Evolutionary conservation across 345 rosid species (phyloP), one percentile per base, ranked within the genome.

Genomic region (Euclidium syriacum): DNA sequence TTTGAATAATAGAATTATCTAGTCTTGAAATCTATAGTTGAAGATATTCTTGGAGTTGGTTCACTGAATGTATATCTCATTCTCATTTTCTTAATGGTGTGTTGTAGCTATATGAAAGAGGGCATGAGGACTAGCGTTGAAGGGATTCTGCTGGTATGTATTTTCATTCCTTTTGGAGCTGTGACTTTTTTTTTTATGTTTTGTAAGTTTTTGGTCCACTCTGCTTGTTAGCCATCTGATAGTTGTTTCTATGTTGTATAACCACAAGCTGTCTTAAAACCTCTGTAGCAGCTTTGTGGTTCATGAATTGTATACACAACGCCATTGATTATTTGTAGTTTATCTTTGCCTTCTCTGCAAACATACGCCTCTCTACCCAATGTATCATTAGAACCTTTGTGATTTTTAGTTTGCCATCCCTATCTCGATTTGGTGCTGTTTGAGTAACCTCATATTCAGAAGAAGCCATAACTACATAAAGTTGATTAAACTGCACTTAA

Each of bases 91-190:
- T 36, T 61, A 1, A 34, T 66, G 58, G 20, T 41, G 51, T 44
- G 23, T 66, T 71, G 62, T 81, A 92, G 98, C 65, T 95, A 92
- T 56, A 85, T 81, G 95, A 87, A 94, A 63, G 99, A 94, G 53
- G 99, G 99, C 32, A 88, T 94, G 99, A 82, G 97, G 77, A 85
- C 96, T 3, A 90, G 97, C 18, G 97, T 94, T 7, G 97, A 90
- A 59, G 99, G 88, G 39, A 87, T 94, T 79, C 76, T 94, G 46
- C 84, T 87, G 97, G 99, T 90, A 76, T 44, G 79, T 67, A 34
- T 38, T 3, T 56, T 49, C 26, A n/a, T 36, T 34, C 14, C 14
- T 54, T 56, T 22, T 64, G 11, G 14, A 56, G 35, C 8, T 46
- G 24, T 23, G 66, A 16, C 11, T 24, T 34, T 48, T 34, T 36